Conservation (phyloP, 345 rosid species). For the Isatis tinctoria region DNA sequence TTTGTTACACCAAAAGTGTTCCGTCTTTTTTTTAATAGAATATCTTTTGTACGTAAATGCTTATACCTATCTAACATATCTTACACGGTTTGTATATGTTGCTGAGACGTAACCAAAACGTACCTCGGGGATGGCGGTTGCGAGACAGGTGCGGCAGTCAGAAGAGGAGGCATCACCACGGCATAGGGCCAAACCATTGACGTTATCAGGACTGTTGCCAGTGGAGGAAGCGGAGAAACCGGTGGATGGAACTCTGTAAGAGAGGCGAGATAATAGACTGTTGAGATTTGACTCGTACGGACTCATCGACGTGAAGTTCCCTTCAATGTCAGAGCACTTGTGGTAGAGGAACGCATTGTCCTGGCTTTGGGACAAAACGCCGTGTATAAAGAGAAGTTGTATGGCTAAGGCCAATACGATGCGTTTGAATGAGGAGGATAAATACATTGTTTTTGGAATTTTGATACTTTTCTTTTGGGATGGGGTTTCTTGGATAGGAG, state of each 20-base stretch:
- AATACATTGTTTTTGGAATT: slow-evolving; percentile 26
- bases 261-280: slow-evolving; percentile 35
- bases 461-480: neutral
- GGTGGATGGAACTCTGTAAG: slow-evolving; percentile 37
- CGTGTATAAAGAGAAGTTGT: slow-evolving; percentile 11
- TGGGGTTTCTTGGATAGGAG: neutral
- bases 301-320: slow-evolving; percentile 37
- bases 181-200: slow-evolving; percentile 54
- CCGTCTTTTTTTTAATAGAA: neutral
- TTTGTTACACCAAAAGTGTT: neutral
- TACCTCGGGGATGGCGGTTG: slow-evolving; percentile 42
- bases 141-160: slow-evolving; percentile 47
- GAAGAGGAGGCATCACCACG: slow-evolving; percentile 50
- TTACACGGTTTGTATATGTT: neutral
- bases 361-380: slow-evolving; percentile 24
- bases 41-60: neutral
- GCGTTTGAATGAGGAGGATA: neutral
- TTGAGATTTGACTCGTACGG: slow-evolving; percentile 44
- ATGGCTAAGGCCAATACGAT: slow-evolving; percentile 16
- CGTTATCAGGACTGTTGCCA: slow-evolving; percentile 38
- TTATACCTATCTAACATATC: neutral
- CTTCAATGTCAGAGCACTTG: slow-evolving; percentile 40
- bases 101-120: neutral
- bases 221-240: slow-evolving; percentile 43
- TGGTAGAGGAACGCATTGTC: slow-evolving; percentile 38